A percentile compares a stretch with the other conserved stretches of the same genome.
phyloP scores from a whole-genome alignment of 164 flowering plant genomes.

The Aristolochia californica region DNA sequence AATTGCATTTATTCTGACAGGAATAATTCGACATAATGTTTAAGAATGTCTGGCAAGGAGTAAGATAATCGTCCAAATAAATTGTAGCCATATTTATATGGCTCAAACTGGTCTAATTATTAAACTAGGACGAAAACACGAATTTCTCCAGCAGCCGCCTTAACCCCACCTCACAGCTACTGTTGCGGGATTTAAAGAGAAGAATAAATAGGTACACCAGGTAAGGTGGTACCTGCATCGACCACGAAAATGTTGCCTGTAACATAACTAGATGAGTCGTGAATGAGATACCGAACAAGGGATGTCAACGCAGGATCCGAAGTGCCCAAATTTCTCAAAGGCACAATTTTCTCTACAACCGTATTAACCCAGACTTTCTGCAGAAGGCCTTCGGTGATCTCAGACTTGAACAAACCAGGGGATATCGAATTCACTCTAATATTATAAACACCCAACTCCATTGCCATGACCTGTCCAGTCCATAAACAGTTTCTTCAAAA shows the following conservation, averaged over 20 bases:
- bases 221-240: conserved; percentile 32
- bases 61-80: too few relatives aligned
- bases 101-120: too few relatives aligned
- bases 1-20: too few relatives aligned
- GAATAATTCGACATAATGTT: too few relatives aligned
- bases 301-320: conserved; percentile 35
- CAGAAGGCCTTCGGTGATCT: conserved; percentile 28
- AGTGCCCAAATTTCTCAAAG: conserved; percentile 24
- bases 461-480: conserved; percentile 44
- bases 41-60: too few relatives aligned
- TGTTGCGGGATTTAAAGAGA: conserved; percentile 51
- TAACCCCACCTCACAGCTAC: too few relatives aligned
- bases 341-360: conserved; percentile 22
- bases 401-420: conserved; percentile 35
- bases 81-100: too few relatives aligned
- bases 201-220: conserved; percentile 38
- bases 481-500: neutral
- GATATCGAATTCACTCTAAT: conserved; percentile 32
- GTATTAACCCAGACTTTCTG: conserved; percentile 30
- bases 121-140: too few relatives aligned
- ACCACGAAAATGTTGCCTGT: conserved; percentile 31
- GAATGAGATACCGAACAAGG: conserved; percentile 32
- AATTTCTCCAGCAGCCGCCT: too few relatives aligned
- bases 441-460: conserved; percentile 30
- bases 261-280: conserved; percentile 32